Evolutionary conservation across 768 basidiomycete species (phyloP).

Genomic region (Suillus americanus): DNA sequence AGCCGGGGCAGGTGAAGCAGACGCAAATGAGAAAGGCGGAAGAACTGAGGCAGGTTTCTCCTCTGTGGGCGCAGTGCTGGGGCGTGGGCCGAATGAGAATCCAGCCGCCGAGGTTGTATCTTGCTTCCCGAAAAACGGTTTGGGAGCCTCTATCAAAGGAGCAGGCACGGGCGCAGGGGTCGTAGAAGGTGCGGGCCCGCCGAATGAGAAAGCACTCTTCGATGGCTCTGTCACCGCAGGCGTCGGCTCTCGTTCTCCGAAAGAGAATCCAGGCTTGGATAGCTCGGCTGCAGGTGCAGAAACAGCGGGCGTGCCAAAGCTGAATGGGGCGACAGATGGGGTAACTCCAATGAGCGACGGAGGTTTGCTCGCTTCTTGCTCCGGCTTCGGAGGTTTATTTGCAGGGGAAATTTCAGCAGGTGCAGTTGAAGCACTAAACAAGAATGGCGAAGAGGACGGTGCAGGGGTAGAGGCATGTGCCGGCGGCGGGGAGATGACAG

Average conservation of each 20-base stretch:
- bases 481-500: slow-evolving; percentile 8
- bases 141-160: slow-evolving; percentile 35
- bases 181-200: slow-evolving; percentile 18
- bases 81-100: slow-evolving; percentile 46
- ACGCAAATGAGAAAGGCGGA: slow-evolving; percentile 31
- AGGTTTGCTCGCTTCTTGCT: slow-evolving; percentile 7
- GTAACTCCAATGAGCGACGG: slow-evolving; percentile 2
- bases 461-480: slow-evolving; percentile 6
- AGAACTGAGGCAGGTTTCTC: slow-evolving; percentile 21
- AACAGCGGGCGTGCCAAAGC: slow-evolving; percentile 5
- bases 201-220: slow-evolving; percentile 35
- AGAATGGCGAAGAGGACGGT: slow-evolving; percentile 21
- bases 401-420: slow-evolving; percentile 19
- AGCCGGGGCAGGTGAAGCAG: slow-evolving; percentile 33
- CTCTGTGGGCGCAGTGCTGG: slow-evolving; percentile 20
- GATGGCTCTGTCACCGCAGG: slow-evolving; percentile 26
- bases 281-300: neutral
- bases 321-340: slow-evolving; percentile 8
- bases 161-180: slow-evolving; percentile 10
- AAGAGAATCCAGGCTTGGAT: slow-evolving; percentile 20
- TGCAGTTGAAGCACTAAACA: slow-evolving; percentile 27
- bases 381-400: slow-evolving; percentile 11
- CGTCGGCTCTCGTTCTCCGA: slow-evolving; percentile 23
- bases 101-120: slow-evolving; percentile 17
- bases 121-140: slow-evolving; percentile 41